These are phyloP conservation scores for Ganoderma leucocontextum DNA, from an alignment of 1,284 basidiomycete genomes.

Conservation along the genomic window DNA sequence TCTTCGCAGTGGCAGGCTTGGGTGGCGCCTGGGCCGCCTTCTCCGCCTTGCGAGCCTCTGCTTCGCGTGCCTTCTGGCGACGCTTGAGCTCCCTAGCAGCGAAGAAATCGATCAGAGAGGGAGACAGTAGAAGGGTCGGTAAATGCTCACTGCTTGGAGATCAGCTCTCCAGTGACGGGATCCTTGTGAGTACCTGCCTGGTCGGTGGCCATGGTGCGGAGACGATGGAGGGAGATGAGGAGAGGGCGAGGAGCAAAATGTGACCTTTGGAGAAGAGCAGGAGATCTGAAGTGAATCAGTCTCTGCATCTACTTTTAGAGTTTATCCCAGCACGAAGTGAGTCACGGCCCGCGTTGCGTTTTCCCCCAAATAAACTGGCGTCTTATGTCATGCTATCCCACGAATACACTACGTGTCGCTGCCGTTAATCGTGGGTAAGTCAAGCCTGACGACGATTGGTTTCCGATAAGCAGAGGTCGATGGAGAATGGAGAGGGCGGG, in stretches of 20 bases:
- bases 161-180: constrained; percentile 91
- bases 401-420: constrained; percentile 21
- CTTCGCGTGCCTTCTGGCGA: constrained; percentile 86
- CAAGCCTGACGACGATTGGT: constrained; percentile 21
- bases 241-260: constrained; percentile 22
- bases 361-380: background rate
- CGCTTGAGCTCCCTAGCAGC: constrained; percentile 87
- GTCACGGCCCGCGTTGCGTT: constrained; percentile 25
- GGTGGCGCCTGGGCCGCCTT: constrained; percentile 66
- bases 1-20: constrained; percentile 48
- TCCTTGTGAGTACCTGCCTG: constrained; percentile 74
- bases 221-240: constrained; percentile 9
- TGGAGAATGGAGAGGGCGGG: too few species aligned
- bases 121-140: constrained; percentile 19
- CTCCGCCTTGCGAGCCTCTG: constrained; percentile 86
- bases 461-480: constrained; percentile 8
- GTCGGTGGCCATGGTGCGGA: constrained; percentile 61
- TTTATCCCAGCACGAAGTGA: constrained; percentile 23
- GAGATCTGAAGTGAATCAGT: constrained; percentile 39
- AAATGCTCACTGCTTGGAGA: constrained; percentile 86
- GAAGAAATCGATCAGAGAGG: constrained; percentile 39
- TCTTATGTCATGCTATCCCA: constrained; percentile 19
- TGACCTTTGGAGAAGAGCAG: constrained; percentile 21
- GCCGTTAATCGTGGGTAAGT: background rate
- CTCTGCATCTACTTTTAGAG: constrained; percentile 42